phyloP scores from a whole-genome alignment of 2,329 filamentous ascomycete species.

The Penicillium verrucosum region DNA sequence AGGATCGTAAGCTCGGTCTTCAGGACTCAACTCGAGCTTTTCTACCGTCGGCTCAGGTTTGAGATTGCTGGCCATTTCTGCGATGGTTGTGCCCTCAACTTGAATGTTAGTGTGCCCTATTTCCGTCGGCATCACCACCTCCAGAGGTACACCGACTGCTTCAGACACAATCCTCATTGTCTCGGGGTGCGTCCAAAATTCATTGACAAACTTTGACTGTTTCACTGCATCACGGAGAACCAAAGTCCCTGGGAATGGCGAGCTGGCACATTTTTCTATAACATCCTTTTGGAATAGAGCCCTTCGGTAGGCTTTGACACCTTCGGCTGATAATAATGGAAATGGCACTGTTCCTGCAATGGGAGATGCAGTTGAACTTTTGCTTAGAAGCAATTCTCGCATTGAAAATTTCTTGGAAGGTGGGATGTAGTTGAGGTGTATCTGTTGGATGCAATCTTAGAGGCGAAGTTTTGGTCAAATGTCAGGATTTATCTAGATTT shows the following conservation, averaged over 20 bases:
- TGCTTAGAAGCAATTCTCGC: conserved; percentile 7
- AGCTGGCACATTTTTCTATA: conserved; percentile 12
- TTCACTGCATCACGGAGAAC: conserved; percentile 22
- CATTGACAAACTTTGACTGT: conserved; percentile 22
- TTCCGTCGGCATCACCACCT: conserved; percentile 24
- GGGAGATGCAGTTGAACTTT: conserved; percentile 5
- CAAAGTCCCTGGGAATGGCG: conserved; percentile 18
- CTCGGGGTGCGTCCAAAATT: conserved; percentile 26
- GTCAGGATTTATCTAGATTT: not conserved
- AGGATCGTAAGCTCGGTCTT: conserved; percentile 19
- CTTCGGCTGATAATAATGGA: conserved; percentile 8
- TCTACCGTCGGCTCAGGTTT: conserved; percentile 15
- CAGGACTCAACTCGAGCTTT: conserved; percentile 12
- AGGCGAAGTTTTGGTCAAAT: not conserved
- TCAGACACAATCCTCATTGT: conserved; percentile 24
- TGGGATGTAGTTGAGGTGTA: conserved; percentile 14
- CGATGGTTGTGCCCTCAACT: conserved; percentile 13
- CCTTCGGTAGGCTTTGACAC: conserved; percentile 14
- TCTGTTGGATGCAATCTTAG: conserved; percentile 2
- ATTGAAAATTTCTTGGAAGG: conserved; percentile 13
- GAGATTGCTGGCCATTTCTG: conserved; percentile 15
- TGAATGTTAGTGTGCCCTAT: conserved; percentile 30
- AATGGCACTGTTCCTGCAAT: conserved; percentile 16
- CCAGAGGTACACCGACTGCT: conserved; percentile 19
- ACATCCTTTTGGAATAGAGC: conserved; percentile 12